Percentiles rank a stretch among this genome's conserved stretches.
phyloP scores from a whole-genome alignment of 2,329 filamentous ascomycete genomes.

The Botrytis aclada region DNA sequence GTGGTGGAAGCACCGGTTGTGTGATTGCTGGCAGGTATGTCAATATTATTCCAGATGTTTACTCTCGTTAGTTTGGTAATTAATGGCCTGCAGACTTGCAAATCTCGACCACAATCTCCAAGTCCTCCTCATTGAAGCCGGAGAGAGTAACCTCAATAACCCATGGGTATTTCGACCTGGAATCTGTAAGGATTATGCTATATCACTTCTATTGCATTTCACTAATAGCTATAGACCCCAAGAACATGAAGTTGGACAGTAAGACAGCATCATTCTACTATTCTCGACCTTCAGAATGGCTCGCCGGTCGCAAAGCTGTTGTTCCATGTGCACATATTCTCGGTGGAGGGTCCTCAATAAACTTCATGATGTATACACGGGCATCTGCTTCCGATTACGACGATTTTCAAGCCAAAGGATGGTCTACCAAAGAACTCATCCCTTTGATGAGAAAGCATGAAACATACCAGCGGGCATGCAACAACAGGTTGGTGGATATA shows the following conservation, averaged over 20 bases:
- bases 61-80: neutral
- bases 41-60: neutral
- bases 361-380: constrained; percentile 54
- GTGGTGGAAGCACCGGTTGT: constrained; percentile 48
- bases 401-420: constrained; percentile 53
- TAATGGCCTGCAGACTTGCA: constrained; percentile 43
- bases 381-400: constrained; percentile 49
- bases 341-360: constrained; percentile 61
- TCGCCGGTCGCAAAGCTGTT: constrained; percentile 55
- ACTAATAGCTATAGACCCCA: constrained; percentile 30
- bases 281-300: constrained; percentile 52
- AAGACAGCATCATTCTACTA: constrained; percentile 67
- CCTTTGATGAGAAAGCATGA: constrained; percentile 57
- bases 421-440: constrained; percentile 51
- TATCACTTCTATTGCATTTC: constrained; percentile 41
- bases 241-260: constrained; percentile 46
- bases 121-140: constrained; percentile 53
- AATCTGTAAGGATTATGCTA: constrained; percentile 45
- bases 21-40: constrained; percentile 46
- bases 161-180: constrained; percentile 51
- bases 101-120: constrained; percentile 46
- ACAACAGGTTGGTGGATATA: constrained; percentile 47
- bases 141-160: constrained; percentile 51
- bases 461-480: constrained; percentile 52
- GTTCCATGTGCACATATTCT: constrained; percentile 49